Evolutionary conservation across 2,329 filamentous ascomycete species (phyloP), one percentile per base, ranked within the genome.

Genomic region (Talaromyces sp.): DNA sequence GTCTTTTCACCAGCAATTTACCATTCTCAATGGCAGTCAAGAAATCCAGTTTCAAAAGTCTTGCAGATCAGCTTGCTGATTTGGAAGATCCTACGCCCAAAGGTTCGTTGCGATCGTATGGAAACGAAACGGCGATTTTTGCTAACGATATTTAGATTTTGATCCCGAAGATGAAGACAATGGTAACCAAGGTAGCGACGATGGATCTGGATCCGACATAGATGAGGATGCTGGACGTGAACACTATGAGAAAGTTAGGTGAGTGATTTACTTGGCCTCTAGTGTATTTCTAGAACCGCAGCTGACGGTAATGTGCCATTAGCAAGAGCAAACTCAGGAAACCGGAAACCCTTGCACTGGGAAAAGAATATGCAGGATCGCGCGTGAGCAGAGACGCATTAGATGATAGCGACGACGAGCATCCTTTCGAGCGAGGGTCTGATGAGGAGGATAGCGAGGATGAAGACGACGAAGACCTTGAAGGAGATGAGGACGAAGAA

Each of bases 241-340:
- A 72, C 94, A 98, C 75, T 98, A 98, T 74, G 85, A 90, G 50
- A 79, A 85, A 61, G 91, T 97, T 37, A 90, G 89, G 84, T 90
- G 80, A 64, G 82, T 68, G 58, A 69, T 39, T 39, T 62, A n/a
- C 31, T 50, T 50, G 11, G 31, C 58, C 2, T 47, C 6, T 43
- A 11, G 17, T 17, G 13, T 31, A 31, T 22, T 19, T 5, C 4
- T 6, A 60, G 27, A 39, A 19, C 17, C n/a, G 35, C 31, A 59
- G 67, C 67, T 89, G 88, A 25, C 82, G 94, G 25, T n/a, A 39
- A n/a, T 27, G 19, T 62, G 35, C 27, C 22, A 63, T 67, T 67
- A 89, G 88, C 22, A 95, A 93, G 82, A 95, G 90, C 80, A 94
- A 91, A 75, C 81, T 97, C 70, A 88, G 92, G 69, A 89, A 91